Evolutionary conservation across 495 filamentous ascomycete genomes (phyloP), one percentile per base, ranked within the genome.

Genomic region (Immersiella caudata): DNA sequence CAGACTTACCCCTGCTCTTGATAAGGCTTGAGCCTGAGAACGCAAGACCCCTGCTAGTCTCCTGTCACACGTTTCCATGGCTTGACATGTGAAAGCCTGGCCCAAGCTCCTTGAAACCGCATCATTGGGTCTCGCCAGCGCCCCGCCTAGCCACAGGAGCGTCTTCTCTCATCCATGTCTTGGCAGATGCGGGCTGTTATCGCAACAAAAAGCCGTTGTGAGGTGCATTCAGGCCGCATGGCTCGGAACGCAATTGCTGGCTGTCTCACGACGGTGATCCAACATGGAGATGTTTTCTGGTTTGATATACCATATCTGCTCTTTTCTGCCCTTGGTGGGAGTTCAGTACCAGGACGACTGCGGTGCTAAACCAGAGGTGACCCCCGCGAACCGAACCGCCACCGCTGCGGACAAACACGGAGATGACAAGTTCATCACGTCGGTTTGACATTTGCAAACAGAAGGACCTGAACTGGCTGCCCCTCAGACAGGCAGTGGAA

Each of bases 41-140:
- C 16, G 40, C 40, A 18, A 46, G 11, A 46, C 40, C 40, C 40
- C 26, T 59, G 56, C 56, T 33, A 29, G 56, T 33, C 11, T 24
- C 56, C 56, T 59, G 56, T 59, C 56, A 59, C 21, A 59, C 56
- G 25, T 26, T 26, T 5, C 11, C 22, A 4, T 33, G 6, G 24
- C 26, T n/a, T 22, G 26, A 35, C 56, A 59, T 59, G 56, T 59
- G 56, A 59, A 59, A 59, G 25, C 16, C 24, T 59, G 56, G 56
- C 56, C 56, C 56, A 59, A 59, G 56, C 56, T 59, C 26, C 56
- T 20, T 14, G n/a, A 59, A 33, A 3, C 56, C 56, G 27, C 22
- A 35, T 59, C 56, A 59, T 59, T 59, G 56, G 56, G 56, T 33
- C 56, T 33, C 29, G 29, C 8, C 29, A 33, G 29, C 29, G 8